Conservation (phyloP, 352 stramenopile genomes). For the Pythium coloratum region DNA sequence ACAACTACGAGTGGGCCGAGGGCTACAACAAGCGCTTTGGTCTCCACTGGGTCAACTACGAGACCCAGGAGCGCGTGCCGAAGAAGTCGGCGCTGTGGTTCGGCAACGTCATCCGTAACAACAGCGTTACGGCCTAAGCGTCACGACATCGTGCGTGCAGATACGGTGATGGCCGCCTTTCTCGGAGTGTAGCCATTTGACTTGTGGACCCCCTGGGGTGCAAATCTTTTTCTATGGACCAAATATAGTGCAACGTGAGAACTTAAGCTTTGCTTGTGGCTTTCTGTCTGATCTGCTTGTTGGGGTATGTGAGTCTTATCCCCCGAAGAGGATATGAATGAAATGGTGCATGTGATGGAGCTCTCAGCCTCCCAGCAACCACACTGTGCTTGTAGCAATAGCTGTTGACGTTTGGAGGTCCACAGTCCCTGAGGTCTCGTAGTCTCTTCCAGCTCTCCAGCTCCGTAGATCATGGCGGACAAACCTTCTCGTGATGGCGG, state of each 20-base stretch:
- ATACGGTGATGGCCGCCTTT: background rate
- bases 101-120: conserved; percentile 45
- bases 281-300: background rate
- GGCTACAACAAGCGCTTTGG: conserved; percentile 58
- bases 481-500: conserved; percentile 66
- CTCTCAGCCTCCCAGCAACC: background rate
- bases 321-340: background rate
- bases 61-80: conserved; percentile 52
- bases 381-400: background rate
- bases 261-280: background rate
- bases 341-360: background rate
- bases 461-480: conserved; percentile 20
- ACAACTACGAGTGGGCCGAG: conserved; percentile 95
- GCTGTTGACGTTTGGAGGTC: no score
- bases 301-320: background rate
- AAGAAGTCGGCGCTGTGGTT: conserved; percentile 67
- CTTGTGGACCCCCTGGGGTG: conserved; percentile 1
- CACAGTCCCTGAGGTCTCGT: background rate
- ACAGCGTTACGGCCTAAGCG: conserved; percentile 34
- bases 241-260: conserved; percentile 16
- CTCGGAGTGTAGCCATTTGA: conserved; percentile 19
- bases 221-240: conserved; percentile 1
- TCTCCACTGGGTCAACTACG: conserved; percentile 54
- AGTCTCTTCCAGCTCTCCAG: background rate
- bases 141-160: no score